Evolutionary conservation across 495 filamentous ascomycete species (phyloP), one percentile per base, ranked within the genome.

Genomic region (Podospora pseudoanserina): DNA sequence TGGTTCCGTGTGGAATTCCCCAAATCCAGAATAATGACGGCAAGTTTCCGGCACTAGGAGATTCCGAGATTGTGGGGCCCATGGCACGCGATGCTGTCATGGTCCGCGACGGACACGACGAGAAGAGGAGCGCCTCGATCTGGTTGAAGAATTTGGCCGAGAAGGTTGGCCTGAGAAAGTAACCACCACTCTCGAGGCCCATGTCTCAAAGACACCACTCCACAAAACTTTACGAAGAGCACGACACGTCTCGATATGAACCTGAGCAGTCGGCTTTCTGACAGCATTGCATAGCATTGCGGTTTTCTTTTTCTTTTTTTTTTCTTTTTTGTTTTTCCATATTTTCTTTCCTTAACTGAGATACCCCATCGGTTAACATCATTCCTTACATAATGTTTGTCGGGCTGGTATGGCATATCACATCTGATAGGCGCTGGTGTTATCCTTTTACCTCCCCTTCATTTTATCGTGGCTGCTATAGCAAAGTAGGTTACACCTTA

Each of bases 21-120:
- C 72, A 76, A 30, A 85, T 89, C 77, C 78, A 83, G 20, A 81
- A 79, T 68, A 87, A 88, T 76, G 88, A 91, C 67, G 87, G 87
- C 61, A 97, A 97, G 78, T 97, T 97, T 71, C 92, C 91, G 28
- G 88, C 91, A 68, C 85, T 94, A 61, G 93, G 92, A 30, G 92
- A 97, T 71, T 89, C 92, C 65, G 92, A 96, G 75, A 95, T 97
- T 67, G 92, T 97, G 16, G 94, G 93, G 0, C 93, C 94, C 3
- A 97, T 97, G 94, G 87, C 88, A 15, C 85, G 89, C 63, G 85
- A 88, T 65, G 77, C 79, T 5, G 75, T 80, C 63, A 85, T 85
- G 82, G 72, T 75, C 27, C 78, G 80, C 23, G 73, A 78, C 18
- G 74, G 71, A 7, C 71, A 76, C 20, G 82, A 84, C 23, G 76